Conservation (phyloP, 306 rosid species). For the Lathyrus sativus region DNA sequence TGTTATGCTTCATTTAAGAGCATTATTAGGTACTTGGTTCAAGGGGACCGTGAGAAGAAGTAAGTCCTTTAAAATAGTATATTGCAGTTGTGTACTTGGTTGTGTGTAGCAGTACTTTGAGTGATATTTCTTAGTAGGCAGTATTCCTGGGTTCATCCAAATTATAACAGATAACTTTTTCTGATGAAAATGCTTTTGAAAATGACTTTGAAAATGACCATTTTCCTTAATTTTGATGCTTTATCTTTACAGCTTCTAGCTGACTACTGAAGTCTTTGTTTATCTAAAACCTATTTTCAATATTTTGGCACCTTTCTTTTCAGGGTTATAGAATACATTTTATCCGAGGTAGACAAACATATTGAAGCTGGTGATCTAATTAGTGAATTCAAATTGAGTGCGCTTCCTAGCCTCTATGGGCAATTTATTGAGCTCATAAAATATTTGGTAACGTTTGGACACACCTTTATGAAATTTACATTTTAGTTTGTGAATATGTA, state of each 20-base stretch:
- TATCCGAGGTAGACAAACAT: constrained; percentile 66
- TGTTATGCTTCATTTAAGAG: constrained; percentile 90
- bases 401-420: constrained; percentile 83
- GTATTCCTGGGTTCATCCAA: constrained; percentile 1
- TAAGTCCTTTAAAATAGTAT: constrained; percentile 46
- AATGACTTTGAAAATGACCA: constrained; percentile 6
- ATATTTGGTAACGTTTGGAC: constrained; percentile 61
- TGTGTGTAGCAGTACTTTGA: constrained; percentile 30
- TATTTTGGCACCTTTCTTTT: constrained; percentile 33
- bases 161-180: not conserved
- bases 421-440: constrained; percentile 71
- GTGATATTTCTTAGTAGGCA: constrained; percentile 4
- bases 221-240: constrained; percentile 1
- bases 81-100: constrained; percentile 5
- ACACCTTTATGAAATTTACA: not conserved
- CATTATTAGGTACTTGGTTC: constrained; percentile 73
- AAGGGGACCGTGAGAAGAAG: constrained; percentile 74
- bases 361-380: constrained; percentile 50
- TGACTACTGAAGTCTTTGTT: constrained; percentile 6
- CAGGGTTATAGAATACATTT: constrained; percentile 75
- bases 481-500: constrained; percentile 18
- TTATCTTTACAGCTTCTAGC: constrained; percentile 7
- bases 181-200: not conserved
- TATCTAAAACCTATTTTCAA: constrained; percentile 15
- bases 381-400: constrained; percentile 70